Percentiles rank a stretch among this genome's conserved stretches.
These are phyloP conservation scores for Suillus occidentalis DNA, from an alignment of 768 basidiomycete species.

Conservation along the genomic window DNA sequence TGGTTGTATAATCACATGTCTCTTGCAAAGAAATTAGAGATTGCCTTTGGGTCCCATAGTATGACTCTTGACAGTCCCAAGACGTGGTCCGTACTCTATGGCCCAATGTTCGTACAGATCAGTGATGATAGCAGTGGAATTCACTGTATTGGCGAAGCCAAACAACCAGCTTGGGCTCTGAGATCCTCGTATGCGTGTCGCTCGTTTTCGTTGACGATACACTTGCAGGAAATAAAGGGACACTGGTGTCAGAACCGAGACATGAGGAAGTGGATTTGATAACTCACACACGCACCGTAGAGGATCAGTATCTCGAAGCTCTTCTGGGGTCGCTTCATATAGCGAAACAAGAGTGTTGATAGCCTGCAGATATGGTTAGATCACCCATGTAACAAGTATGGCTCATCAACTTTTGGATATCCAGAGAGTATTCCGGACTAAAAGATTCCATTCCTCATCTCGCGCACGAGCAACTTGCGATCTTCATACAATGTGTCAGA, in stretches of 20 bases:
- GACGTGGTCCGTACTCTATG: constrained; percentile 38
- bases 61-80: constrained; percentile 36
- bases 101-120: constrained; percentile 44
- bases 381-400: not conserved
- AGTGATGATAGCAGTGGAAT: constrained; percentile 28
- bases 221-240: too few relatives aligned
- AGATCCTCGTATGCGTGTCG: constrained; percentile 37
- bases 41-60: constrained; percentile 45
- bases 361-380: constrained; percentile 33
- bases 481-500: constrained; percentile 31
- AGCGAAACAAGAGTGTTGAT: constrained; percentile 60
- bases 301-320: constrained; percentile 46
- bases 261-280: too few relatives aligned
- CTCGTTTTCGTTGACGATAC: too few relatives aligned
- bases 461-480: constrained; percentile 45
- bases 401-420: constrained; percentile 49
- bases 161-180: constrained; percentile 39
- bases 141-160: constrained; percentile 31
- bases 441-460: constrained; percentile 59
- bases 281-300: constrained; percentile 40
- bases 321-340: constrained; percentile 52
- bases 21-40: constrained; percentile 47
- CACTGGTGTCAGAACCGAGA: too few relatives aligned
- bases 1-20: constrained; percentile 49
- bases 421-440: constrained; percentile 62